A percentile compares a stretch with the other conserved stretches of the same genome.
Evolutionary conservation across 768 basidiomycete genomes (phyloP).

Genomic region (Coprinellus micaceus): DNA sequence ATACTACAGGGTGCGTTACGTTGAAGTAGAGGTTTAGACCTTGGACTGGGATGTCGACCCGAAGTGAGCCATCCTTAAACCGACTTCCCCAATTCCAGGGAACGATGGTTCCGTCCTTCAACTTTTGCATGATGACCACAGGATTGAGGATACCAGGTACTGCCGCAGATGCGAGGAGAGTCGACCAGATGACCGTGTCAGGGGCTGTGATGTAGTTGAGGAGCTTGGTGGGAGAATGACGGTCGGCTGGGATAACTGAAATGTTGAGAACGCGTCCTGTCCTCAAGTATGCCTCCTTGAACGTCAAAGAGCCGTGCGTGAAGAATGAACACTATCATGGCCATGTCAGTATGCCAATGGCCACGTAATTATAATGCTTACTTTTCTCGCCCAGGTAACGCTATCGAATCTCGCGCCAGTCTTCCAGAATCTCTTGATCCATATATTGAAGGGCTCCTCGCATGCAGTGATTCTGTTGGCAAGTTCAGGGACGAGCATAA

Average conservation of each 20-base stretch:
- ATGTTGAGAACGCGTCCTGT: conserved; percentile 94
- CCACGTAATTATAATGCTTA: conserved; percentile 23
- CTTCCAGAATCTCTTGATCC: conserved; percentile 68
- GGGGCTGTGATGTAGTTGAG: conserved; percentile 97
- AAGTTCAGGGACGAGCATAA: conserved; percentile 74
- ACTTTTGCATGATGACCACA: conserved; percentile 92
- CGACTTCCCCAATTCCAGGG: conserved; percentile 95
- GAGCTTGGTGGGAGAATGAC: conserved; percentile 95
- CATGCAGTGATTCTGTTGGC: conserved; percentile 82
- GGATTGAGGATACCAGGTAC: conserved; percentile 95
- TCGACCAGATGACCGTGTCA: conserved; percentile 81
- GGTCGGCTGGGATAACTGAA: conserved; percentile 86
- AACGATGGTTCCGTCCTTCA: conserved; percentile 69
- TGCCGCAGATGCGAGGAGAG: conserved; percentile 83
- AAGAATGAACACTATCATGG: conserved; percentile 72
- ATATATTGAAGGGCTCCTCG: conserved; percentile 69
- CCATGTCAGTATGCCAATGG: not conserved
- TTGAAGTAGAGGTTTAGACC: conserved; percentile 87
- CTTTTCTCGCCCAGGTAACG: conserved; percentile 87
- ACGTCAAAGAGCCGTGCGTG: conserved; percentile 90
- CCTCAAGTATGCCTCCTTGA: conserved; percentile 88
- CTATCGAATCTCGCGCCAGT: conserved; percentile 97
- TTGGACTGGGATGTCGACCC: conserved; percentile 94
- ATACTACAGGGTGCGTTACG: conserved; percentile 91
- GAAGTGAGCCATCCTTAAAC: conserved; percentile 89